phyloP scores from a whole-genome alignment of 2,329 filamentous ascomycete species.

The Penicillium sp. region DNA sequence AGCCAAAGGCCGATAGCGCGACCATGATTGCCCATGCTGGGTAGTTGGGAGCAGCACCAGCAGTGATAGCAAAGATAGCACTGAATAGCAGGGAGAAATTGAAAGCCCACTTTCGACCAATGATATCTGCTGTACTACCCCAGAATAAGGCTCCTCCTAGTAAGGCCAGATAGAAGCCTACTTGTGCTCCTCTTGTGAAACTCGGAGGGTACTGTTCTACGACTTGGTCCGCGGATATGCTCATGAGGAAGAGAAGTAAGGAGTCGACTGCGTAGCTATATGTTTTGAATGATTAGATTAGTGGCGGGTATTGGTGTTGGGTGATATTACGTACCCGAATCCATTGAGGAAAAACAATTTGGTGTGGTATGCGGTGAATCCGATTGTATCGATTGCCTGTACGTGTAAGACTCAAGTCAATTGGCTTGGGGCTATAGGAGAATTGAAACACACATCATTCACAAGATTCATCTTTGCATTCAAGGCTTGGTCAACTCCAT shows the following conservation, averaged over 20 bases:
- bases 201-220: conserved; percentile 14
- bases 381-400: conserved; percentile 54
- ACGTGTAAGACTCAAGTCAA: neutral
- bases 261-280: conserved; percentile 16
- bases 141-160: conserved; percentile 16
- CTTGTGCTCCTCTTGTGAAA: conserved; percentile 12
- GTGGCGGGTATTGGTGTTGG: neutral
- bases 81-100: conserved; percentile 18
- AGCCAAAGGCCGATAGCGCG: conserved; percentile 17
- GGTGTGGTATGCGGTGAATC: conserved; percentile 56
- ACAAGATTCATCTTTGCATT: conserved; percentile 69
- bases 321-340: conserved; percentile 49
- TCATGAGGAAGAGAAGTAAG: conserved; percentile 15
- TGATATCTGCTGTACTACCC: conserved; percentile 17
- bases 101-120: conserved; percentile 19
- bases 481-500: conserved; percentile 57
- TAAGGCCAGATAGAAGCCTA: conserved; percentile 16
- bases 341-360: conserved; percentile 63
- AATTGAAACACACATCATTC: conserved; percentile 57
- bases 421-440: neutral
- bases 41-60: conserved; percentile 15
- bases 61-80: conserved; percentile 16
- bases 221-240: conserved; percentile 17
- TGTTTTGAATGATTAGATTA: neutral
- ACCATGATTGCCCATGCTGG: conserved; percentile 12